A percentile compares a stretch with the other conserved stretches of the same genome.
Conservation (phyloP, 495 filamentous ascomycete genomes). For the Hypoxylon fuscum region DNA sequence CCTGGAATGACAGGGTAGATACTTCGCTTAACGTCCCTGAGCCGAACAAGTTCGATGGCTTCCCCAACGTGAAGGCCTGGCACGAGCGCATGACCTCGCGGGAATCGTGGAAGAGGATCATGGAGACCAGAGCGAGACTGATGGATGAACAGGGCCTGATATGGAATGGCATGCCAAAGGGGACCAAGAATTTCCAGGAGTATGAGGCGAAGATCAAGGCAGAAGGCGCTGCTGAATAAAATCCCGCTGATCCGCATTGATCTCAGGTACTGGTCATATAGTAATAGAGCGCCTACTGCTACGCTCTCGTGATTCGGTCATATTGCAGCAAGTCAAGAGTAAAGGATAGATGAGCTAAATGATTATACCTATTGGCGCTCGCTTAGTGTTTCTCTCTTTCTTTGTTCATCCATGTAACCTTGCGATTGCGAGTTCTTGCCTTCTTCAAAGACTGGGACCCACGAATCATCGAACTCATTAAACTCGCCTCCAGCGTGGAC, state of each 20-base stretch:
- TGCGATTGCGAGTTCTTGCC: too few relatives aligned
- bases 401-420: too few relatives aligned
- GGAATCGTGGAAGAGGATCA: slow-evolving; percentile 21
- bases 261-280: too few relatives aligned
- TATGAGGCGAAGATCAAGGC: slow-evolving; percentile 14
- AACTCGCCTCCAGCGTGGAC: neutral
- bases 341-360: too few relatives aligned
- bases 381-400: too few relatives aligned
- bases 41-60: slow-evolving; percentile 25
- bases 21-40: neutral
- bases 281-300: too few relatives aligned
- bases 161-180: slow-evolving; percentile 40
- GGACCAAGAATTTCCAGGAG: slow-evolving; percentile 23
- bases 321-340: too few relatives aligned
- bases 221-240: too few relatives aligned
- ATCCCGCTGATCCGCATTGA: too few relatives aligned
- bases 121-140: slow-evolving; percentile 26
- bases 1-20: slow-evolving; percentile 37
- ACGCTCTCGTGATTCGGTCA: too few relatives aligned
- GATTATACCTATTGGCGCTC: too few relatives aligned
- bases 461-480: neutral
- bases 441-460: neutral
- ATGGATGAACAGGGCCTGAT: slow-evolving; percentile 43
- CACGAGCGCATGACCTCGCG: slow-evolving; percentile 24
- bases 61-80: slow-evolving; percentile 24